Percentiles rank a stretch among this genome's conserved stretches.
phyloP scores from a whole-genome alignment of 441 rosid species.

The Biscutella laevigata region DNA sequence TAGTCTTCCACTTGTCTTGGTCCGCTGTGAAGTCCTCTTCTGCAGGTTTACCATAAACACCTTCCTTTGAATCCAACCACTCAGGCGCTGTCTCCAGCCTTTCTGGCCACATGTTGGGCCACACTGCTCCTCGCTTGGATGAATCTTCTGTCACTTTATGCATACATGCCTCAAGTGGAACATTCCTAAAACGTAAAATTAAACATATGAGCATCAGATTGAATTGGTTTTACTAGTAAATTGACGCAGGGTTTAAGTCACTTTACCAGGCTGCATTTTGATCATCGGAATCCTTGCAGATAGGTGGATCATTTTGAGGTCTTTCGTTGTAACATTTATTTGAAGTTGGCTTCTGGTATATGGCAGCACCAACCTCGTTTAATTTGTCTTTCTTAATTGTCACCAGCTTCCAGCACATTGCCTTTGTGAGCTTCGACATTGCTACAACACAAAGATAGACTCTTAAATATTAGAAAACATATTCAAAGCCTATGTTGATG shows the following conservation, averaged over 20 bases:
- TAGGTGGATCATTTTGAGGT: constrained; percentile 38
- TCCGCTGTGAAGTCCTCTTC: constrained; percentile 42
- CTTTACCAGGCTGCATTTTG: constrained; percentile 56
- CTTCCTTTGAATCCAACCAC: constrained; percentile 48
- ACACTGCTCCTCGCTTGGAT: constrained; percentile 37
- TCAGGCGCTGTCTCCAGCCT: constrained; percentile 38
- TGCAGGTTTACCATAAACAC: constrained; percentile 55
- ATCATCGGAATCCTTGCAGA: constrained; percentile 52
- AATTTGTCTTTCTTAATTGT: constrained; percentile 38
- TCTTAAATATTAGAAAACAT: background rate
- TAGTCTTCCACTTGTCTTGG: constrained; percentile 40
- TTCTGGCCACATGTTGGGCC: constrained; percentile 54
- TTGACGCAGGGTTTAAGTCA: background rate
- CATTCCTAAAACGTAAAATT: constrained; percentile 34
- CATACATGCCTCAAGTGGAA: constrained; percentile 58
- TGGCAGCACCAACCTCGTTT: constrained; percentile 52
- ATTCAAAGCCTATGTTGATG: background rate
- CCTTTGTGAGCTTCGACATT: constrained; percentile 42
- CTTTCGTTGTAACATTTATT: constrained; percentile 48
- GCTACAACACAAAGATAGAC: constrained; percentile 20
- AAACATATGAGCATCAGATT: background rate
- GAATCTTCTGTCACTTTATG: constrained; percentile 42
- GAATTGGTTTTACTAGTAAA: background rate
- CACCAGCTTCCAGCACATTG: constrained; percentile 55
- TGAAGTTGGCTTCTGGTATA: constrained; percentile 48